Conservation (phyloP, 768 basidiomycete genomes). For the Amylocystis lapponica region DNA sequence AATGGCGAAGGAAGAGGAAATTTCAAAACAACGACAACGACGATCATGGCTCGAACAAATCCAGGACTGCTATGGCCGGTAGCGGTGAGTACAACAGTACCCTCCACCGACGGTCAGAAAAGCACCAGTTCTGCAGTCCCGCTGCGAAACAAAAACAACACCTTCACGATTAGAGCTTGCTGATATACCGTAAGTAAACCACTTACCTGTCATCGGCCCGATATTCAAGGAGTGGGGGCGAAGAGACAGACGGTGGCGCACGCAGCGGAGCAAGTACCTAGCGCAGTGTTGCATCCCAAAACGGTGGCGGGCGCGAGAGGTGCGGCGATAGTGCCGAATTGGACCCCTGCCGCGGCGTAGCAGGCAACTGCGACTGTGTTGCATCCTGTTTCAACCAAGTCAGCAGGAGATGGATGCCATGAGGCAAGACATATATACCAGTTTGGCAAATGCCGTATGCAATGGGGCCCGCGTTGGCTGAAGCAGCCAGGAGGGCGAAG, state of each 20-base stretch:
- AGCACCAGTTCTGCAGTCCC: too few species aligned
- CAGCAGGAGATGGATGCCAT: conserved; percentile 11
- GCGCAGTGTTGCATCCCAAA: conserved; percentile 36
- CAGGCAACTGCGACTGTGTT: conserved; percentile 36
- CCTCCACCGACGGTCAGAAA: too few species aligned
- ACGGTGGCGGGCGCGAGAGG: conserved; percentile 32
- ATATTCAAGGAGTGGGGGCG: conserved; percentile 34
- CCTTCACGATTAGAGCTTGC: too few species aligned
- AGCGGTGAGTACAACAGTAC: too few species aligned
- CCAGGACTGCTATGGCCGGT: too few species aligned
- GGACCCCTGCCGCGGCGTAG: conserved; percentile 36
- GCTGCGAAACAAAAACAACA: too few species aligned
- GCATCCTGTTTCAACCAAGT: conserved; percentile 20
- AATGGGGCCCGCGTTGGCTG: conserved; percentile 26
- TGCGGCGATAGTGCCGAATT: conserved; percentile 38
- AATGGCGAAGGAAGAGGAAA: too few species aligned
- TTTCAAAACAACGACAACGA: too few species aligned
- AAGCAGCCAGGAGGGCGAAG: not conserved
- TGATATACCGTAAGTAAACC: too few species aligned
- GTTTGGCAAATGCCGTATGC: conserved; percentile 40
- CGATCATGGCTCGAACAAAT: too few species aligned
- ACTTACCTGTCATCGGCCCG: too few species aligned
- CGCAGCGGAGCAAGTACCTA: conserved; percentile 37
- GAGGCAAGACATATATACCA: conserved; percentile 23
- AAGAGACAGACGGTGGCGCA: conserved; percentile 33